phyloP scores from a whole-genome alignment of 371 early-diverging fungal species.

The Apophysomyces sp. region DNA sequence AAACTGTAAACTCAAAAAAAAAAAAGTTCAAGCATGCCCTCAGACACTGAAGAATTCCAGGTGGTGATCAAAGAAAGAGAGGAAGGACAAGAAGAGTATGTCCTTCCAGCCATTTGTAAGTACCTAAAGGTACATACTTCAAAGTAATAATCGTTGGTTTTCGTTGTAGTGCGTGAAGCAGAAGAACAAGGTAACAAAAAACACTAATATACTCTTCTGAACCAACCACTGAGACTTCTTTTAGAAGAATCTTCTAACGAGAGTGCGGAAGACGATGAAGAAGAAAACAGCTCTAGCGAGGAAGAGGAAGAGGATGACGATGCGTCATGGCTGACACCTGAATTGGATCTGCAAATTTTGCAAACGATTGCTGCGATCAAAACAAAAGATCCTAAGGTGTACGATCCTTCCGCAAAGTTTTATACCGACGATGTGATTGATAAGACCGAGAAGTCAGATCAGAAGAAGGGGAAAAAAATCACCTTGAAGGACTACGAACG shows the following conservation, averaged over 20 bases:
- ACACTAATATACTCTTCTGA: not conserved
- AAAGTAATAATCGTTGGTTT: not conserved
- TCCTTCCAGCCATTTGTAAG: slow-evolving; percentile 17
- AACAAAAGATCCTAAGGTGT: slow-evolving; percentile 77
- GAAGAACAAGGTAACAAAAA: slow-evolving; percentile 5
- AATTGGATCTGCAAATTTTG: slow-evolving; percentile 90
- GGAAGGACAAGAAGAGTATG: slow-evolving; percentile 11
- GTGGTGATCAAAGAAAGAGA: slow-evolving; percentile 12
- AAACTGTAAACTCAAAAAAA: not conserved
- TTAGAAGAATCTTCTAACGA: not conserved
- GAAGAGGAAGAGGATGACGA: slow-evolving; percentile 85
- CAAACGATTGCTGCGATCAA: slow-evolving; percentile 84
- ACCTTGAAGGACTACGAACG: slow-evolving; percentile 81
- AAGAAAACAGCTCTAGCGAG: slow-evolving; percentile 35
- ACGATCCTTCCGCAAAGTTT: slow-evolving; percentile 72
- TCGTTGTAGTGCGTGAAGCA: not conserved
- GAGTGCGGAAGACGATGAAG: slow-evolving; percentile 25
- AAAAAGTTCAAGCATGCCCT: not conserved
- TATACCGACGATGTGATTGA: slow-evolving; percentile 69
- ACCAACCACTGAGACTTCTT: not conserved
- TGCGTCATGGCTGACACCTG: slow-evolving; percentile 84
- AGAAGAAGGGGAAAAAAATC: slow-evolving; percentile 56
- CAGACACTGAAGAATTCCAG: slow-evolving; percentile 4
- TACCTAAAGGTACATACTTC: not conserved
- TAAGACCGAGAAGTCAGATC: slow-evolving; percentile 48